Base-by-base conservation (phyloP, 2,329 filamentous ascomycete genomes). In the Escovopsis weberi region DNA sequence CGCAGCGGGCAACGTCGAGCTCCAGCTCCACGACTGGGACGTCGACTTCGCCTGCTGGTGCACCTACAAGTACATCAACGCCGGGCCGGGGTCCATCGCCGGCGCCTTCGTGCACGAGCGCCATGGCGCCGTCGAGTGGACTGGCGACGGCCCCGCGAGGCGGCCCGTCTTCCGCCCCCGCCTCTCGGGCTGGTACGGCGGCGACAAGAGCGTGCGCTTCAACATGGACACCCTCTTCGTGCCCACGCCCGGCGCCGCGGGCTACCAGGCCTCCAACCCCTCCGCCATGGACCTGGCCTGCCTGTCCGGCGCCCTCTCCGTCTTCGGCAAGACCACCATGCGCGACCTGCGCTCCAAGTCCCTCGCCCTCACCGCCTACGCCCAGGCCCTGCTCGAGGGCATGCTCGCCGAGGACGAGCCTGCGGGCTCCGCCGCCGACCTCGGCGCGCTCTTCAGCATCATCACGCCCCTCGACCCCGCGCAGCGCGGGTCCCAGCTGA, bases 11-110 rank as follows among this genome's bases (percentile, higher is more conserved):
- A 94, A 94, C 55, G 83, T 93, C 2, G 78, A 82, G 35, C 62
- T 94, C 15, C 63, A 69, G 45, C 69, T 94, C 18, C 86, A 94
- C 60, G 84, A 89, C 52, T 94, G 87, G 87, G 73, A 83, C 50
- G 85, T 93, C 32, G 87, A 94, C 59, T 94, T 94, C 54, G 87
- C 88, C 12, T 84, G 75, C 42, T 94, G 87, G 87, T 94, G 87
- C 62, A 88, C 81, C 15, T 94, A 94, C 70, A 94, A 94, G 65
- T 94, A 94, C 64, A 74, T 94, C 58, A 94, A 94, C 57, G 78
- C 80, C 26, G 87, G 87, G 0, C 85, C 87, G 0, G 87, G 87
- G 4, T 72, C 79, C 12, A 93, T 93, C 48, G 85, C 76, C 1
- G 86, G 82, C 0, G 67, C 81, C 1, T 94, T 87, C 50, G 82